phyloP scores from a whole-genome alignment of 805 yeast species.

The Komagataella pseudopastoris region DNA sequence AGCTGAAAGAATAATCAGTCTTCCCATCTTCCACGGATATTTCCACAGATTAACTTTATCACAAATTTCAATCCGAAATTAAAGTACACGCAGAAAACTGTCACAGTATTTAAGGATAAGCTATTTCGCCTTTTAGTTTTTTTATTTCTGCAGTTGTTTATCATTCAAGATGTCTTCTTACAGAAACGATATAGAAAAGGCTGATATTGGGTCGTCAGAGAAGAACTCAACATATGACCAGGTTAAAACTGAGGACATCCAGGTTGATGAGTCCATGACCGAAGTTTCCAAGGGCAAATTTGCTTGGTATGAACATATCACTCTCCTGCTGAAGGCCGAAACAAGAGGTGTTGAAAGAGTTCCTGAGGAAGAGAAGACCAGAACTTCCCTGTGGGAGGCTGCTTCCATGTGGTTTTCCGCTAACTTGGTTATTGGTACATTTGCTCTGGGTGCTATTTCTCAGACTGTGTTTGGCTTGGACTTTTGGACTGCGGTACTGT shows the following conservation, averaged over 20 bases:
- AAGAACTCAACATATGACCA: not conserved
- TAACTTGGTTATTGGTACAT: slow-evolving; percentile 76
- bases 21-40: not conserved
- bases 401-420: slow-evolving; percentile 90
- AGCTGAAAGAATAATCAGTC: not conserved
- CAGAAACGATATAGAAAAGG: not conserved
- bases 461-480: slow-evolving; percentile 46
- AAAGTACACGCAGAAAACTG: not conserved
- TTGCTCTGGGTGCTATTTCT: slow-evolving; percentile 64
- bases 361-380: slow-evolving; percentile 66
- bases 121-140: not conserved
- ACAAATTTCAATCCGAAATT: not conserved
- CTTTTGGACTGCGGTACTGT: slow-evolving; percentile 58
- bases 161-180: not conserved
- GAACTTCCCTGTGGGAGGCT: slow-evolving; percentile 50
- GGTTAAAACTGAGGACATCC: not conserved
- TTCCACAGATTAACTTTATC: not conserved
- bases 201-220: not conserved
- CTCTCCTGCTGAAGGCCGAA: slow-evolving; percentile 29
- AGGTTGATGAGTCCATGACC: slow-evolving; percentile 3
- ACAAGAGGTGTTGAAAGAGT: slow-evolving; percentile 72
- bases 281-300: slow-evolving; percentile 7
- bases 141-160: not conserved
- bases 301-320: slow-evolving; percentile 10
- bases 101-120: not conserved